Evolutionary conservation across 768 basidiomycete species (phyloP), one percentile per base, ranked within the genome.

Genomic region (Candolleomyces efflorescens): DNA sequence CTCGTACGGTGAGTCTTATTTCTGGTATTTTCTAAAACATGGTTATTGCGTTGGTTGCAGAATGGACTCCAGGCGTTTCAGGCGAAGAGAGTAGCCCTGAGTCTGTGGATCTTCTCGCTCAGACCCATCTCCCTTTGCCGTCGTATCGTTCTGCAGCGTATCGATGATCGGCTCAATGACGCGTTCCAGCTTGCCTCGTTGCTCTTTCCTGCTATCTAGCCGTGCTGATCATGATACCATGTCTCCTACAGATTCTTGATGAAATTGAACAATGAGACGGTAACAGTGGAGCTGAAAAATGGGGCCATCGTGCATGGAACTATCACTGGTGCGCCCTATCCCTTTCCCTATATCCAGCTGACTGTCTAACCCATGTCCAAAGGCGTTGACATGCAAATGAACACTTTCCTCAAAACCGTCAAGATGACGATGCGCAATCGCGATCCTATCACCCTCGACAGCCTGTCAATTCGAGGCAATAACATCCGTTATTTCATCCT

Each of bases 361-460:
- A 50, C 26, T 49, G 15, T 57, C 26, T 41, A 50, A 56, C 46
- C 39, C 13, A 45, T 52, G 39, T 26, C 43, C 41, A 15, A 71
- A 98, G 96, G 94, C 58, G 97, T 99, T 52, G 96, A 99, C 74
- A 94, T 96, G 82, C 94, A 96, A 68, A 99, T 99, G 96, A 98
- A 98, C 78, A 98, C 96, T 2, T 90, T 98, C 65, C 81, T 99
- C 53, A 99, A 99, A 79, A 92, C 94, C 49, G 92, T 99, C 63
- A 98, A 97, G 76, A 88, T 98, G 80, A 93, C 93, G n/a, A 81
- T 86, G 27, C 86, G 93, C 54, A 94, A 93, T 70, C 89, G 92
- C 59, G 92, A 94, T 56, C 92, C 94, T 3, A 75, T 86, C 24
- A 78, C 90, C 20, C 85, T 98, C 54, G 96, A 99, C 73, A 81